Percentiles rank a stretch among this genome's conserved stretches.
Conservation (phyloP, 305 asterid species). For the Solanum hybrid region DNA sequence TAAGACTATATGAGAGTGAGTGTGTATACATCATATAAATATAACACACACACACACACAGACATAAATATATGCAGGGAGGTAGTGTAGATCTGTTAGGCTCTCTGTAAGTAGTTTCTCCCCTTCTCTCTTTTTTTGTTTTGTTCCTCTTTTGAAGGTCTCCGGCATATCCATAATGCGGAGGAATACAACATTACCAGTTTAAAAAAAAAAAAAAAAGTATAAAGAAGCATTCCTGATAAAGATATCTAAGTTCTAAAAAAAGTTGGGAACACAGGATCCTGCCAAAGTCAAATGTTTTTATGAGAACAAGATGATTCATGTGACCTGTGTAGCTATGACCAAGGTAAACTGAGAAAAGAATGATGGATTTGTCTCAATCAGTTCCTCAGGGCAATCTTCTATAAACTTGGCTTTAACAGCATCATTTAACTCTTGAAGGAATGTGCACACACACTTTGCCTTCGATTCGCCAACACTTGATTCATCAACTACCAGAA, state of each 20-base stretch:
- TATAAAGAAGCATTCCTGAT: background rate
- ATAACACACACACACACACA: background rate
- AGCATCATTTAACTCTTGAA: slow-evolving; percentile 94
- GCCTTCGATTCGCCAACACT: slow-evolving; percentile 91
- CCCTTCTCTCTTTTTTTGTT: background rate
- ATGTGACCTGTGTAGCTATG: slow-evolving; percentile 78
- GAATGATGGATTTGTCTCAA: slow-evolving; percentile 72
- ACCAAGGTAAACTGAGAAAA: slow-evolving; percentile 87
- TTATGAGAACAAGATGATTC: background rate
- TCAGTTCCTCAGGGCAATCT: slow-evolving; percentile 64
- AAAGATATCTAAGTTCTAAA: background rate
- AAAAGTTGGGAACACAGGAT: background rate
- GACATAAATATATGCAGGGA: background rate
- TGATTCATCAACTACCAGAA: slow-evolving; percentile 60
- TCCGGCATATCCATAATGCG: background rate
- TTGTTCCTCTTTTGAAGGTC: background rate
- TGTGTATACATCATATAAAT: background rate
- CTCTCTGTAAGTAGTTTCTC: background rate
- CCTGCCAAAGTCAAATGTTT: background rate
- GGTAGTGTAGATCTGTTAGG: background rate
- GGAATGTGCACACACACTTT: slow-evolving; percentile 78
- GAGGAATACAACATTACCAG: background rate
- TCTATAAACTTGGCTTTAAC: slow-evolving; percentile 88
- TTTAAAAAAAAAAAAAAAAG: background rate
- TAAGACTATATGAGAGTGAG: background rate